phyloP scores from a whole-genome alignment of 805 yeast genomes.

The Grigorovia transvaalensis region DNA sequence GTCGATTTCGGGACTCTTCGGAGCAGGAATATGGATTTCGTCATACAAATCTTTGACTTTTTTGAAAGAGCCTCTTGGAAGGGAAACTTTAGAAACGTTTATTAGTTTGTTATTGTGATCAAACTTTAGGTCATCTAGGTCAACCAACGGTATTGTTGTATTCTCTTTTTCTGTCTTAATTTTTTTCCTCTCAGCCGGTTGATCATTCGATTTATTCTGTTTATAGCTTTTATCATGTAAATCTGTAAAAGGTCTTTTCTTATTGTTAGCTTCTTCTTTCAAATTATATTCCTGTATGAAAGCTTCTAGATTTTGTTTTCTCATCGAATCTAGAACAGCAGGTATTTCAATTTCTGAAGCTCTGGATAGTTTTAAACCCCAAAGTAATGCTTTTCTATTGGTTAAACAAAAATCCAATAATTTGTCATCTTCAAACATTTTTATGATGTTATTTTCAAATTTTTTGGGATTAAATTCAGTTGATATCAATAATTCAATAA shows the following conservation, averaged over 20 bases:
- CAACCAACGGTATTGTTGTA: slow-evolving; percentile 32
- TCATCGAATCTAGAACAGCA: slow-evolving; percentile 36
- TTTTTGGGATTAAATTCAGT: slow-evolving; percentile 30
- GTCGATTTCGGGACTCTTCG: slow-evolving; percentile 38
- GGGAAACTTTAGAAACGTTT: slow-evolving; percentile 53
- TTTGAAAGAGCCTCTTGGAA: slow-evolving; percentile 80
- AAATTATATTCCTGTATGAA: slow-evolving; percentile 35
- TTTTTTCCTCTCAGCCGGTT: slow-evolving; percentile 4
- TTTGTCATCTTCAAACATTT: slow-evolving; percentile 32
- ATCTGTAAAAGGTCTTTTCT: neutral
- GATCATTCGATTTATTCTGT: neutral
- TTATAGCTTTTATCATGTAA: no score
- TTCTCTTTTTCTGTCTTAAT: slow-evolving; percentile 17
- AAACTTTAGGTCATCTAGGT: slow-evolving; percentile 51
- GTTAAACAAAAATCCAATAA: slow-evolving; percentile 39
- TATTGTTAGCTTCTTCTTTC: neutral
- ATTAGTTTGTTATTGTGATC: slow-evolving; percentile 65
- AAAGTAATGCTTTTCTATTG: slow-evolving; percentile 44
- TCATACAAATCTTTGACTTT: slow-evolving; percentile 67
- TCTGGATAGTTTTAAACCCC: slow-evolving; percentile 40
- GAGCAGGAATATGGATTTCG: slow-evolving; percentile 88
- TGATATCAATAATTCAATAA: slow-evolving; percentile 34
- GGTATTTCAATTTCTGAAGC: slow-evolving; percentile 31
- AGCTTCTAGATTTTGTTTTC: slow-evolving; percentile 30
- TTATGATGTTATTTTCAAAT: slow-evolving; percentile 34